Percentiles rank a stretch among this genome's conserved stretches.
phyloP scores from a whole-genome alignment of 306 rosid species.

The Prunus davidiana region DNA sequence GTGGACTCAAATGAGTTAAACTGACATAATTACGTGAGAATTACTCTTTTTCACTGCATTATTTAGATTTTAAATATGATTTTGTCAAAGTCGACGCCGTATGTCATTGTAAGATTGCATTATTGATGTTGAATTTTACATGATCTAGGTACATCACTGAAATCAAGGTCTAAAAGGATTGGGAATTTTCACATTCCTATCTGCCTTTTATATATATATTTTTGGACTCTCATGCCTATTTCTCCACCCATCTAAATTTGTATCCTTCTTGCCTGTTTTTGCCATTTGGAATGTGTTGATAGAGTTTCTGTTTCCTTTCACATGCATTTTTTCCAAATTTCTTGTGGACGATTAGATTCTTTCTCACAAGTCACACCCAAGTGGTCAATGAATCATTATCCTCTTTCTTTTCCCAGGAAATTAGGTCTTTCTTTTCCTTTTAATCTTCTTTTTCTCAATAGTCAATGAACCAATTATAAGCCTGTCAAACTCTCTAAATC shows the following conservation, averaged over 20 bases:
- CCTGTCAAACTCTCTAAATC: not conserved
- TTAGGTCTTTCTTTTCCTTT: not conserved
- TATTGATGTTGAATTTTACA: not conserved
- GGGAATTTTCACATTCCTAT: not conserved
- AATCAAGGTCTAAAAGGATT: not conserved
- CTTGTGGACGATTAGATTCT: not conserved
- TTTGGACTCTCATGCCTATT: not conserved
- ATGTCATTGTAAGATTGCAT: not conserved
- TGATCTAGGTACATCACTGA: not conserved
- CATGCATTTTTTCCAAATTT: not conserved
- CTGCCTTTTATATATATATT: no score
- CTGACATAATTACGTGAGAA: no score
- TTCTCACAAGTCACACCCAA: not conserved
- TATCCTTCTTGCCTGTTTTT: not conserved
- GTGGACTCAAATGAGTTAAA: no score
- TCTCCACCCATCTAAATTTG: not conserved
- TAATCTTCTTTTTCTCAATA: not conserved
- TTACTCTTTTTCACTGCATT: no score
- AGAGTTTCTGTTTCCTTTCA: not conserved
- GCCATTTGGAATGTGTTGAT: not conserved
- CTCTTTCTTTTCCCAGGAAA: constrained; percentile 1
- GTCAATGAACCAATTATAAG: constrained; percentile 22
- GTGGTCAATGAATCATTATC: constrained; percentile 21
- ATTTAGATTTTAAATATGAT: not conserved
- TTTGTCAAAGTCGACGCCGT: not conserved